Evolutionary conservation across 2,329 filamentous ascomycete genomes (phyloP), one percentile per base, ranked within the genome.

Genomic region (Stemphylium beticola): DNA sequence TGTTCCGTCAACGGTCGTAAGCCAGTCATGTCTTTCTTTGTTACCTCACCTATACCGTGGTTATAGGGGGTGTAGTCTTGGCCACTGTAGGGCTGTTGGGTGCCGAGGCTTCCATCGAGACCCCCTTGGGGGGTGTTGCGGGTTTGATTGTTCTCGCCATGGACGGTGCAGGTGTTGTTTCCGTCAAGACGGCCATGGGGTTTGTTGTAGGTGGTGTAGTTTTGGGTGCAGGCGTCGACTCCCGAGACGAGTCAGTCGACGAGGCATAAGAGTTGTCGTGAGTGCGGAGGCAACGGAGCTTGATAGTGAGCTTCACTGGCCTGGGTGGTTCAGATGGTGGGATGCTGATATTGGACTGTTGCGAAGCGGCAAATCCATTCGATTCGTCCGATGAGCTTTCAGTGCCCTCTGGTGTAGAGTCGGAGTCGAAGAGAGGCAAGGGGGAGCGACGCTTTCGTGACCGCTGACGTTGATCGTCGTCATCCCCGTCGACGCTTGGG

Each of bases 371-470:
- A 26, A 67, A 62, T 12, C 65, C 65, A 42, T 69, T 68, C 12
- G 72, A 72, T 52, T 74, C 69, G 50, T 75, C 66, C 7, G 71
- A 73, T 22, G 73, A 74, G 62, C 69, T 71, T 57, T 75, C 70
- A 42, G 67, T 69, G 46, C 66, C 59, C 53, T 73, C 68, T 24
- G 71, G 68, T 15, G 68, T 71, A 12, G 75, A 72, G 51, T 76
- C 74, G n/a, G 77, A 74, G 49, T 77, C 76, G 61, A 77, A 74
- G 43, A 78, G 77, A 45, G 77, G 75, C 5, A 79, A 73, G 26
- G 79, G 76, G 37, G 79, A 78, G 53, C 79, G 78, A 62, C 81
- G 80, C 73, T 84, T 85, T 57, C 78, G 81, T n/a, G 82, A 80
- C 6, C 78, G 80, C n/a, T 72, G 68, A 18, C 74, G 66, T 22